Conservation (phyloP, 371 early-diverging fungal genomes). For the Phascolomyces articulosus region DNA sequence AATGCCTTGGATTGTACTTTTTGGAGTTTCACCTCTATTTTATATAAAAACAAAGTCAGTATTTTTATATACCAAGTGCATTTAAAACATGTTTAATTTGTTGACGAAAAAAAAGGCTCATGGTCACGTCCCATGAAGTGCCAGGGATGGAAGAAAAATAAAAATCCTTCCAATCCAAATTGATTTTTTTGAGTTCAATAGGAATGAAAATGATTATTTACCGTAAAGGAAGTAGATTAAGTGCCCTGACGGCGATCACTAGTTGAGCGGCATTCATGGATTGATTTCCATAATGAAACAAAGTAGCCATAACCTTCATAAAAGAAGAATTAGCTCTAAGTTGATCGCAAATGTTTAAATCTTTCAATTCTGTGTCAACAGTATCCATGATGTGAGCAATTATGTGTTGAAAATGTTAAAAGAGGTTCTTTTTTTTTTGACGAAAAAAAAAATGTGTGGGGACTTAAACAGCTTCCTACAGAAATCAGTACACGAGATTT, state of each 20-base stretch:
- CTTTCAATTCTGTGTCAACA: slow-evolving; percentile 47
- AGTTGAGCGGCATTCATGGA: slow-evolving; percentile 52
- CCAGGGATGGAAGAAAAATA: too few relatives aligned
- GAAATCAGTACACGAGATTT: too few relatives aligned
- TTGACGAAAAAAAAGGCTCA: background rate
- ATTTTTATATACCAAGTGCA: background rate
- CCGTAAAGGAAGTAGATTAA: slow-evolving; percentile 49
- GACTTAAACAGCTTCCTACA: too few relatives aligned
- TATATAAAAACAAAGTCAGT: background rate
- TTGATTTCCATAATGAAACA: slow-evolving; percentile 54
- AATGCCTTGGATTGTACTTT: slow-evolving; percentile 57
- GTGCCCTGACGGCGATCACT: slow-evolving; percentile 44
- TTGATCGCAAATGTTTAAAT: slow-evolving; percentile 42
- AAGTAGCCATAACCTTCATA: slow-evolving; percentile 52
- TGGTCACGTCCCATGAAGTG: too few relatives aligned
- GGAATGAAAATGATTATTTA: slow-evolving; percentile 12
- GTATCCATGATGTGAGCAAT: slow-evolving; percentile 18
- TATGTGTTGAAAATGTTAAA: background rate
- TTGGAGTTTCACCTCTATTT: slow-evolving; percentile 55
- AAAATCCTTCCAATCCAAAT: too few relatives aligned
- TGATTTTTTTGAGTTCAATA: too few relatives aligned
- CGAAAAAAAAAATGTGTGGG: too few relatives aligned
- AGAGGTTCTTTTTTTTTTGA: background rate
- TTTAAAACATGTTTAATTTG: background rate
- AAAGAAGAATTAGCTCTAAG: slow-evolving; percentile 51